Base-by-base conservation (phyloP, 148 eudicot species). In the Oxyria digyna region DNA sequence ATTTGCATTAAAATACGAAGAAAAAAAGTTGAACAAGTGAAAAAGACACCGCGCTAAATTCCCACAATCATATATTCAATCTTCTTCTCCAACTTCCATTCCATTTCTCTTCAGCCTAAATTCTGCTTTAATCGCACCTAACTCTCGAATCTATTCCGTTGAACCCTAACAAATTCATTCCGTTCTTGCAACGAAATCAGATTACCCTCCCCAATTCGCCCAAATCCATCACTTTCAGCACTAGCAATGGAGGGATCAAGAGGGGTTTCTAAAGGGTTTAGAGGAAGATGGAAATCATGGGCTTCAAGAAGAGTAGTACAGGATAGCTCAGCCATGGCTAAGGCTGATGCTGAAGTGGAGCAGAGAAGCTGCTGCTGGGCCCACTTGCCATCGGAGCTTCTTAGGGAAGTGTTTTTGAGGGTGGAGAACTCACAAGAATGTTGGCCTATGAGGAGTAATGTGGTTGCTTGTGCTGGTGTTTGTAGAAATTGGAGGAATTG, bases 321-420 rank as follows among this genome's bases (percentile, higher is more conserved):
- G 68, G 85, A 86, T 72, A 78, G 75, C 42, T 72, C 73, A 20
- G 72, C 54, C 74, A 73, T 33, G 74, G 74, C 68, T 72, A 80
- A 72, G 63, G 87, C 37, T 14, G 69, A 66, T 20, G 45, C 27
- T 66, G 69, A 66, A 26, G 45, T 38, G 45, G 69, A 66, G 23
- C 78, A 63, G 26, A 18, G 43, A 37, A 66, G 45, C 69, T 38
- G 88, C 63, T 78, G 78, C 75, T 90, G 94, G 97, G 76, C 73
- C 11, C 78, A 83, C 69, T 31, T 91, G 85, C 97, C 94, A 15
- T 74, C 57, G 59, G 97, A 91, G 77, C 63, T 91, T 71, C 72
- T 91, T 49, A 83, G 97, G 42, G 94, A 91, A 73, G 93, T 91
- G 31, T 68, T 87, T 76, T 55, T 81, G 63, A 85, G 75, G 73